Evolutionary conservation across 441 rosid genomes (phyloP).

Genomic region (Croton laevigatus): DNA sequence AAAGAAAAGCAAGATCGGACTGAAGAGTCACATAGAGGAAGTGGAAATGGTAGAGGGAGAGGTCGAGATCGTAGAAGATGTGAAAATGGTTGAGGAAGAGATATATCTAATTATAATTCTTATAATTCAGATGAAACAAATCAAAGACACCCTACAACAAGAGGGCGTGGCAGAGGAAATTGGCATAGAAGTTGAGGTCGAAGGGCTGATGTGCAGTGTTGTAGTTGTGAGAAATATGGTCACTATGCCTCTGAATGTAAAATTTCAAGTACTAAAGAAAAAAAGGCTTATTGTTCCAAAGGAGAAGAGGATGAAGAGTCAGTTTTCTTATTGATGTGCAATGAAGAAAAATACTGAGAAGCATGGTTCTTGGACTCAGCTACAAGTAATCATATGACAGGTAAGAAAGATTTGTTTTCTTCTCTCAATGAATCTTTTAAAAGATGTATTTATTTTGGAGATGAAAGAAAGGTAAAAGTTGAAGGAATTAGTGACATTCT

Average conservation of each 20-base stretch:
- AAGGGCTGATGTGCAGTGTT: neutral
- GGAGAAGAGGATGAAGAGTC: neutral
- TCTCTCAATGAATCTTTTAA: neutral
- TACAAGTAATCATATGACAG: neutral
- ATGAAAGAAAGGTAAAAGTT: neutral
- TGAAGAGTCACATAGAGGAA: too few species aligned
- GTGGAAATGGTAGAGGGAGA: too few species aligned
- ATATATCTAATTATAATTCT: neutral
- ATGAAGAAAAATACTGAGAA: neutral
- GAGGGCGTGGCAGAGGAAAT: slow-evolving; percentile 8
- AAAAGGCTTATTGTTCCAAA: neutral
- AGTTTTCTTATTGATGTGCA: neutral
- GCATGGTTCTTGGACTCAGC: neutral
- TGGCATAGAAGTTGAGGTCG: neutral
- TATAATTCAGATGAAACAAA: neutral
- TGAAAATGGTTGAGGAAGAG: slow-evolving; percentile 11
- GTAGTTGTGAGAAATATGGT: slow-evolving; percentile 4
- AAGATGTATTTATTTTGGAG: neutral
- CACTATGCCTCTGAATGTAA: too few species aligned
- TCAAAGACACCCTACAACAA: neutral
- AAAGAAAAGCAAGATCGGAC: too few species aligned
- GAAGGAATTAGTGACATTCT: neutral
- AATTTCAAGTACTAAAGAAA: too few species aligned
- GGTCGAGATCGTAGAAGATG: too few species aligned
- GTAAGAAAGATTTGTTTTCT: neutral